phyloP scores from a whole-genome alignment of 306 rosid genomes.

The Boehmeria nivea region DNA sequence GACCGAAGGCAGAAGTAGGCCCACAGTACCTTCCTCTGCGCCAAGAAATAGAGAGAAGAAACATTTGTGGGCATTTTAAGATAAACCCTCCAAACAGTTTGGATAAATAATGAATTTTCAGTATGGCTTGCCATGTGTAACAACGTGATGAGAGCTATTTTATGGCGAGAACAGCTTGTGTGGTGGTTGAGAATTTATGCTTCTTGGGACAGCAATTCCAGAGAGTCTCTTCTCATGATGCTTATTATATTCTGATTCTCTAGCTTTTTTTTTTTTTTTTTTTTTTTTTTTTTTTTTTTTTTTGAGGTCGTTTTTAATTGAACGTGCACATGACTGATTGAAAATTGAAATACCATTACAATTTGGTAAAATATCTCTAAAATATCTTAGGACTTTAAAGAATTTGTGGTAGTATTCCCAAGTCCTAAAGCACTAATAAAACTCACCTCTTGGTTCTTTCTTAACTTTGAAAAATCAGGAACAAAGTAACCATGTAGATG shows the following conservation, averaged over 20 bases:
- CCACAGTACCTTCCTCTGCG: too few relatives aligned
- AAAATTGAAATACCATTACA: too few relatives aligned
- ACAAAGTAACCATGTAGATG: neutral
- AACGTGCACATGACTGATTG: neutral
- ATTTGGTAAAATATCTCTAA: too few relatives aligned
- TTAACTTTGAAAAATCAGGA: neutral
- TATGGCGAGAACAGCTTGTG: neutral
- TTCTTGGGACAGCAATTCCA: neutral
- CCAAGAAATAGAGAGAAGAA: neutral
- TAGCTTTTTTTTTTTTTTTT: neutral
- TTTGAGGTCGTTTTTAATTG: neutral
- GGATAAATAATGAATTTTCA: neutral
- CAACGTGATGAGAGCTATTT: neutral
- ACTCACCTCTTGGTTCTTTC: neutral
- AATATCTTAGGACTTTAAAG: too few relatives aligned
- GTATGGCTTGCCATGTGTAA: slow-evolving; percentile 7
- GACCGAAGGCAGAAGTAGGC: neutral
- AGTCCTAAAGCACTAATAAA: neutral
- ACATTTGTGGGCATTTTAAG: neutral
- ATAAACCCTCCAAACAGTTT: slow-evolving; percentile 7
- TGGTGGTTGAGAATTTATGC: slow-evolving; percentile 19
- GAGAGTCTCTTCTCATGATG: neutral
- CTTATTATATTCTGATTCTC: neutral
- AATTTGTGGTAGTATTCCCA: too few relatives aligned
- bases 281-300: neutral